A percentile compares a stretch with the other conserved stretches of the same genome.
phyloP scores from a whole-genome alignment of 768 basidiomycete species.

The Tylopilus plumbeoviolaceoides region DNA sequence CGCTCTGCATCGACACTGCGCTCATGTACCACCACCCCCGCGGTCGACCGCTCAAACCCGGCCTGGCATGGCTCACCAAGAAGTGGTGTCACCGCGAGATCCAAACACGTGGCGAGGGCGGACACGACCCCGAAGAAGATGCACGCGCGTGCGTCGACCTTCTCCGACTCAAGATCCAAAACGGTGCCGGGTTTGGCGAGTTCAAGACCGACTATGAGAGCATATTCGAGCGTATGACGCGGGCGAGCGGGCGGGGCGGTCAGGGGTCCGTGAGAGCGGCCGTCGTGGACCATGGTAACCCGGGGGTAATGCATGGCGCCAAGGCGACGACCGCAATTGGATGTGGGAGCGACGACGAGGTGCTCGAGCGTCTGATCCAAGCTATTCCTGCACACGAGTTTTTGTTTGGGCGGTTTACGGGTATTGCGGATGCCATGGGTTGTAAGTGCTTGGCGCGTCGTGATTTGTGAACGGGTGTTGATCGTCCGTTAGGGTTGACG shows the following conservation, averaged over 20 bases:
- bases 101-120: slow-evolving; percentile 77
- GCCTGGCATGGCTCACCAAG: slow-evolving; percentile 93
- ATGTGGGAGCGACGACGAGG: slow-evolving; percentile 75
- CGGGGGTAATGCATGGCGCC: slow-evolving; percentile 71
- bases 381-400: slow-evolving; percentile 69
- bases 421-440: slow-evolving; percentile 72
- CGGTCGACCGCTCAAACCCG: slow-evolving; percentile 90
- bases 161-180: slow-evolving; percentile 62
- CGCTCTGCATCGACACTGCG: slow-evolving; percentile 88
- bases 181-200: slow-evolving; percentile 79
- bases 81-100: slow-evolving; percentile 92
- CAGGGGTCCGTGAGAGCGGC: not conserved
- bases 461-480: not conserved
- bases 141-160: slow-evolving; percentile 39
- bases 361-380: slow-evolving; percentile 64
- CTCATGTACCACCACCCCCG: slow-evolving; percentile 88
- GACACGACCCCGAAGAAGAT: slow-evolving; percentile 94
- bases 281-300: not conserved
- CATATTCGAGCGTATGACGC: slow-evolving; percentile 80
- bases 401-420: slow-evolving; percentile 79
- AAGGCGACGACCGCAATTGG: slow-evolving; percentile 76
- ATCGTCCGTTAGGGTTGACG: slow-evolving; percentile 50
- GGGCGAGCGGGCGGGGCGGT: slow-evolving; percentile 25
- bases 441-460: slow-evolving; percentile 48
- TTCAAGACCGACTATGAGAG: slow-evolving; percentile 72